phyloP scores from a whole-genome alignment of 2,329 filamentous ascomycete species.

The Lachnellula hyalina region DNA sequence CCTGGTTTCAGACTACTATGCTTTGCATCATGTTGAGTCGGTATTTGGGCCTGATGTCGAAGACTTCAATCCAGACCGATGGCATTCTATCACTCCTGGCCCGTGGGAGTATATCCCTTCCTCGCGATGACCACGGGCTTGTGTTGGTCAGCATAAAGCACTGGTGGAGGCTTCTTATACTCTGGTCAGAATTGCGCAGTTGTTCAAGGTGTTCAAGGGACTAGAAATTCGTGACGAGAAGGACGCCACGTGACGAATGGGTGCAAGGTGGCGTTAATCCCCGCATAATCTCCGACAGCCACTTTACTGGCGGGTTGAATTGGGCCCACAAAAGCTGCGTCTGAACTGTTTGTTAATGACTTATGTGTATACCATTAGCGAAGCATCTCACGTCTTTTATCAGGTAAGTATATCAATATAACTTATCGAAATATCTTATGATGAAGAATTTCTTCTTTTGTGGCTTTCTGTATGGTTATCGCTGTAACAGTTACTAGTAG shows the following conservation, averaged over 20 bases:
- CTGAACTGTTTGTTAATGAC: background rate
- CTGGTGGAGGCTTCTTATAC: constrained; percentile 9
- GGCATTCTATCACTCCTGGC: background rate
- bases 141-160: constrained; percentile 45
- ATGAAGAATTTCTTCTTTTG: background rate
- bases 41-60: background rate
- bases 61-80: background rate
- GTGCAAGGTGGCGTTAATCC: background rate
- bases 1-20: background rate
- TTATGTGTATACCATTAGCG: background rate
- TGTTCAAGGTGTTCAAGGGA: constrained; percentile 39
- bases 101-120: constrained; percentile 65
- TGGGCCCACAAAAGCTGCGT: background rate
- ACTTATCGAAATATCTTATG: background rate
- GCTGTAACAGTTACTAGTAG: no score
- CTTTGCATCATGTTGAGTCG: background rate
- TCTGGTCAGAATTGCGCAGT: constrained; percentile 29
- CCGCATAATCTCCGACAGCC: background rate
- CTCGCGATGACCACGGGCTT: constrained; percentile 65
- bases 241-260: background rate
- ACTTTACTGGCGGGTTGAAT: background rate
- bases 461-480: background rate
- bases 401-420: background rate
- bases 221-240: constrained; percentile 3
- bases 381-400: no score